Conservation (phyloP, 495 filamentous ascomycete genomes). For the Lepidopterella palustris region DNA sequence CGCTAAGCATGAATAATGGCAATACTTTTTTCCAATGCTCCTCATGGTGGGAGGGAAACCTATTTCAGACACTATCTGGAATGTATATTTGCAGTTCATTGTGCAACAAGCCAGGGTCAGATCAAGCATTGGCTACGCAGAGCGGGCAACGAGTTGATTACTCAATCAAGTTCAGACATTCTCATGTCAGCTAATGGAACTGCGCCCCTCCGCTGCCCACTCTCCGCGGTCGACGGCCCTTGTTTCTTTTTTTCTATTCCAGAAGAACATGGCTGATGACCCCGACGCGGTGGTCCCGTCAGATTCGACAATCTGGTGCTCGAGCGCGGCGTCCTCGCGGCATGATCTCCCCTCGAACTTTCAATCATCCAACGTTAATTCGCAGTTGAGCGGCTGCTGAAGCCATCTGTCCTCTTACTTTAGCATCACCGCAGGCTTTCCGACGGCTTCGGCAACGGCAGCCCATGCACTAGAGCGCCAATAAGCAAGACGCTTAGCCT, state of each 20-base stretch:
- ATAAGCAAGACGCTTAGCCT: not conserved
- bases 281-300: conserved; percentile 9
- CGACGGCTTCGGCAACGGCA: not conserved
- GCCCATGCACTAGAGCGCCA: not conserved
- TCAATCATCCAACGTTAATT: no score
- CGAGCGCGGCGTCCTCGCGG: conserved; percentile 7
- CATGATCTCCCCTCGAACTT: no score
- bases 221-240: not conserved
- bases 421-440: not conserved
- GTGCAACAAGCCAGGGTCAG: not conserved
- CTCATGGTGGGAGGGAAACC: no score
- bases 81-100: no score
- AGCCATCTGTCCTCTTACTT: not conserved
- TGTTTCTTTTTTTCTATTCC: conserved; percentile 8
- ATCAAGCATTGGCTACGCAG: not conserved
- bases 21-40: no score
- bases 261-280: conserved; percentile 15
- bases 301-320: conserved; percentile 11
- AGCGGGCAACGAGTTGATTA: not conserved
- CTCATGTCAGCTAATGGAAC: conserved; percentile 9
- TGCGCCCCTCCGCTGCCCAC: conserved; percentile 13
- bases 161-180: not conserved
- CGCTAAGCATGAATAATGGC: not conserved
- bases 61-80: no score
- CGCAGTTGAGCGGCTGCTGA: not conserved